A percentile compares a stretch with the other conserved stretches of the same genome.
Evolutionary conservation across 306 rosid genomes (phyloP).

Genomic region (Trifolium dubium): DNA sequence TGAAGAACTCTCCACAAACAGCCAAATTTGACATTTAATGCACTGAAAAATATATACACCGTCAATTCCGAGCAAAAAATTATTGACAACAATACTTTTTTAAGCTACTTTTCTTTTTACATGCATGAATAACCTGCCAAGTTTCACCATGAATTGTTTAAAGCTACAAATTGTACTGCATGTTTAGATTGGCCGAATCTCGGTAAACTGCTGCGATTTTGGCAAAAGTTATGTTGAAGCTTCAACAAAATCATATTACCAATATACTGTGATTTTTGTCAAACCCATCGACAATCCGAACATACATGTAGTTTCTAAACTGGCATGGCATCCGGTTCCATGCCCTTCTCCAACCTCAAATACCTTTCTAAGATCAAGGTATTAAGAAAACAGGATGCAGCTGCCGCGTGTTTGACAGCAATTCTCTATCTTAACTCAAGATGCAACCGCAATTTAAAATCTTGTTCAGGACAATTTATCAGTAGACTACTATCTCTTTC

Average conservation of each 20-base stretch:
- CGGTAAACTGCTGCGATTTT: not conserved
- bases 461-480: not conserved
- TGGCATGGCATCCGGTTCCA: not conserved
- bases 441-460: not conserved
- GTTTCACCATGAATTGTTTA: not conserved
- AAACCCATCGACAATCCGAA: not conserved
- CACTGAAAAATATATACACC: constrained; percentile 2
- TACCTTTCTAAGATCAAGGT: not conserved
- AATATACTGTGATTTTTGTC: too few species aligned
- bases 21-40: constrained; percentile 51
- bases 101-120: not conserved
- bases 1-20: constrained; percentile 38
- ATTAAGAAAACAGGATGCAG: not conserved
- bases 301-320: not conserved
- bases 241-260: not conserved
- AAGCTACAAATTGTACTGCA: not conserved
- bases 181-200: not conserved
- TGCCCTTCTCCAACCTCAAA: not conserved
- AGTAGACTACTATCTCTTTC: not conserved
- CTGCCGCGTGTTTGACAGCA: not conserved
- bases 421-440: not conserved
- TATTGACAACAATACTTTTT: not conserved
- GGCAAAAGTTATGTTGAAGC: too few species aligned
- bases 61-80: constrained; percentile 10
- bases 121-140: not conserved